Base-by-base conservation (phyloP, 2,329 filamentous ascomycete genomes). In the Cladosporium halotolerans region DNA sequence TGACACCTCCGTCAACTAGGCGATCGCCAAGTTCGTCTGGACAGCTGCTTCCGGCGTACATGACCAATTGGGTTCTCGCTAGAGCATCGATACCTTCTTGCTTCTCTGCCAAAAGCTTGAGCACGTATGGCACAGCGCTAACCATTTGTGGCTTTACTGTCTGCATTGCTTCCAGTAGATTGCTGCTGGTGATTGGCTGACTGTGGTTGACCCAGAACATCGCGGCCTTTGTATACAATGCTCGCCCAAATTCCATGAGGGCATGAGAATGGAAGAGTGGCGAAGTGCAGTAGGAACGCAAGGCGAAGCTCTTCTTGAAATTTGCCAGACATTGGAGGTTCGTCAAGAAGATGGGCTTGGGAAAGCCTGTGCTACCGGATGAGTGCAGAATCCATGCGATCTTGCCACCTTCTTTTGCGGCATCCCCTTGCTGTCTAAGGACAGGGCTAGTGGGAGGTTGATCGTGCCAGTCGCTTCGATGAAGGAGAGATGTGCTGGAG, bases 261-360 rank as follows among this genome's bases (percentile, higher is more conserved):
- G 80, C 82, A 61, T 82, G 79, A 42, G 76, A 78, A 61, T 85
- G 82, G 54, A 78, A 84, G 2, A 84, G 65, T 0, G 82, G 81
- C 1, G 81, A 66, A 2, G 80, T 79, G 43, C 80, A 72, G 53
- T 84, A 78, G 0, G 74, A 73, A 18, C 70, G 70, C 69, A 80
- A 66, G 3, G 69, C 70, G 59, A 76, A 73, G 19, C 72, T 73
- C 9, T 69, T 70, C 10, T 70, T 65, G 52, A 75, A 79, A 49
- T 79, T 80, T 8, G 70, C 70, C 8, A 83, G 65, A 6, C 73
- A 75, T 10, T 75, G 72, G 9, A 66, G 63, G 50, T 85, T 79
- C 1, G 76, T 79, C 45, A 81, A 76, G 54, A 75, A 81, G 43
- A 85, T 83, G 0, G 82, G 81, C 56, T 85, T 85, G 0, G 82